Evolutionary conservation across 805 yeast genomes (phyloP), one percentile per base, ranked within the genome.

Genomic region (Lipomyces kockii): DNA sequence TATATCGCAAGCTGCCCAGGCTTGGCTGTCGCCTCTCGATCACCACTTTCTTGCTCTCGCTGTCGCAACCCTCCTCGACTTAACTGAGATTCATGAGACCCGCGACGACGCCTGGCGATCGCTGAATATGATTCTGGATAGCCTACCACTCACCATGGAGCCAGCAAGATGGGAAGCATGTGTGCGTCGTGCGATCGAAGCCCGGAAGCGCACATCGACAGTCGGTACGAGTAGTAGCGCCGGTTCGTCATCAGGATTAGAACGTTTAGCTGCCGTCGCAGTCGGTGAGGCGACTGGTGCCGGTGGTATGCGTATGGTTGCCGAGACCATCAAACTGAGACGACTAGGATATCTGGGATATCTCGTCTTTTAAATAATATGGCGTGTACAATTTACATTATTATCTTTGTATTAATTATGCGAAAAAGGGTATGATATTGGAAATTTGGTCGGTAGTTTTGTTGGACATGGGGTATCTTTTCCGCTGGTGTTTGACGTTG

Each of bases 21-120:
- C n/a, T 8, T 57, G 49, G 27, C 20, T 43, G 43, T 20, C 62
- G 60, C 53, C 46, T 14, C 60, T 71, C 11, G 68, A 39, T 39
- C 71, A 71, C 35, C 76, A 73, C 54, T 71, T 71, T 54, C 67
- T 71, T 20, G 72, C 64, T 35, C 64, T 73, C 11, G 67, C 74
- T 12, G 65, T 57, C 12, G 49, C 61, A n/a, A 71, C 72, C n/a
- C 58, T 73, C 34, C 61, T 71, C 12, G 68, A 64, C 32, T 61
- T 73, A 43, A 53, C 67, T 22, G 68, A 71, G 35, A 39, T 64
- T 17, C 69, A 65, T 51, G 75, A 68, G 35, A 49, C 67, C 12
- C 60, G 66, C 46, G 68, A 70, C 8, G 74, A 70, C 29, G 75
- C 74, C 17, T 61, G 67, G 64, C 68, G 67, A n/a, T 69, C 60